Base-by-base conservation (phyloP, 768 basidiomycete genomes). In the Dictyophora rubrovolvata region DNA sequence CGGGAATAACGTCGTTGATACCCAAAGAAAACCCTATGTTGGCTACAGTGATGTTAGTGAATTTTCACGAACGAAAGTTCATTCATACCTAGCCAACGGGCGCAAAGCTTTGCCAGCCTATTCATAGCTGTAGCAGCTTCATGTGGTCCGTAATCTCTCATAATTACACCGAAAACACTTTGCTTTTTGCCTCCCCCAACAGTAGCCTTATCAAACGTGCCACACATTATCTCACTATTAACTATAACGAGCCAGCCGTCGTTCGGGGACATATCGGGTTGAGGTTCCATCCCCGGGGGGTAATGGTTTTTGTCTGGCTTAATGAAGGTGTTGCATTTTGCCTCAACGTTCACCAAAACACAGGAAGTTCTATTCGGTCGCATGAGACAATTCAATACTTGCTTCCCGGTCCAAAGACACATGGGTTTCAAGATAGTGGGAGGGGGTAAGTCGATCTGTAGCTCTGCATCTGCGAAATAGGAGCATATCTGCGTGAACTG, bases 111-210 rank as follows among this genome's bases (percentile, higher is more conserved):
- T 16, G 96, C 96, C 16, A 97, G 72, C 55, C 93, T 83, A 70
- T 93, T 93, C 96, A 99, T 99, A 11, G 93, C 94, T 22, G 81
- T 78, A 0, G 94, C 92, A 0, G 96, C 96, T 70, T 92, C 94
- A 64, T 95, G 85, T 7, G 92, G 82, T 5, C 96, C 96, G 70
- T 96, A 98, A 71, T 99, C 96, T 59, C 95, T 79, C 75, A 97
- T 81, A 65, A 99, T 98, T 48, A 97, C 91, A 63, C 95, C 95
- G 67, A 98, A 99, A 48, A 99, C 92, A 1, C 93, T 96, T 69
- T 97, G 98, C 78, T 99, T 98, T 81, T 99, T 99, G 55, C 96
- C 96, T 65, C 91, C 89, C 56, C 96, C 96, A 3, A 98, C 87
- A 0, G 93, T 97, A 16, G 90, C 89, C 73, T 99, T 99, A 75